phyloP scores from a whole-genome alignment of 805 yeast genomes.

The Starmerella kuoi region DNA sequence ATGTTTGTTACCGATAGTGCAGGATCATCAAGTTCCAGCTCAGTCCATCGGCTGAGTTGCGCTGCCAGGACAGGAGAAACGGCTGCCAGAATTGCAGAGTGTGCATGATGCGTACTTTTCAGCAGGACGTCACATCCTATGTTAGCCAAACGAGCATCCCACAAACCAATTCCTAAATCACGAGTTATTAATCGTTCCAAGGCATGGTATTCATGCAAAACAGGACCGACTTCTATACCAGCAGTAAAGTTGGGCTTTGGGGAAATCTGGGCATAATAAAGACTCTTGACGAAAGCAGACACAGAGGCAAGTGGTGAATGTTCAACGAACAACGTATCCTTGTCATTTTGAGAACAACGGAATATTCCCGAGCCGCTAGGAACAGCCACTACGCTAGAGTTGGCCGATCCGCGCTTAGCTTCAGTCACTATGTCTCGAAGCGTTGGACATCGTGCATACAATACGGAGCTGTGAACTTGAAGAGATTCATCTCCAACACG shows the following conservation, averaged over 20 bases:
- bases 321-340: neutral
- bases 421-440: slow-evolving; percentile 6
- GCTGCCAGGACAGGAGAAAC: slow-evolving; percentile 17
- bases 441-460: slow-evolving; percentile 20
- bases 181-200: slow-evolving; percentile 12
- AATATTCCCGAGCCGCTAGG: slow-evolving; percentile 15
- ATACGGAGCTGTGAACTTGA: slow-evolving; percentile 12
- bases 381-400: slow-evolving; percentile 3
- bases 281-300: slow-evolving; percentile 9
- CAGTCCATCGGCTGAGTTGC: slow-evolving; percentile 14
- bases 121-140: slow-evolving; percentile 17
- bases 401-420: too few species aligned
- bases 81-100: slow-evolving; percentile 7
- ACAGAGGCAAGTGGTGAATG: slow-evolving; percentile 9
- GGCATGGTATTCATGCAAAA: slow-evolving; percentile 15
- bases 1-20: neutral
- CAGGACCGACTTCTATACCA: neutral
- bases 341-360: neutral
- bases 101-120: neutral
- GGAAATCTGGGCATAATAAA: slow-evolving; percentile 1
- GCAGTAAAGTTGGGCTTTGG: neutral
- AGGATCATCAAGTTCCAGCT: neutral
- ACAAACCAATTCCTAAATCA: slow-evolving; percentile 14
- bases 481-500: neutral
- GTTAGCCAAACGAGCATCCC: slow-evolving; percentile 9